Base-by-base conservation (phyloP, 2,329 filamentous ascomycete species). In the Fusarium sarcochroum region DNA sequence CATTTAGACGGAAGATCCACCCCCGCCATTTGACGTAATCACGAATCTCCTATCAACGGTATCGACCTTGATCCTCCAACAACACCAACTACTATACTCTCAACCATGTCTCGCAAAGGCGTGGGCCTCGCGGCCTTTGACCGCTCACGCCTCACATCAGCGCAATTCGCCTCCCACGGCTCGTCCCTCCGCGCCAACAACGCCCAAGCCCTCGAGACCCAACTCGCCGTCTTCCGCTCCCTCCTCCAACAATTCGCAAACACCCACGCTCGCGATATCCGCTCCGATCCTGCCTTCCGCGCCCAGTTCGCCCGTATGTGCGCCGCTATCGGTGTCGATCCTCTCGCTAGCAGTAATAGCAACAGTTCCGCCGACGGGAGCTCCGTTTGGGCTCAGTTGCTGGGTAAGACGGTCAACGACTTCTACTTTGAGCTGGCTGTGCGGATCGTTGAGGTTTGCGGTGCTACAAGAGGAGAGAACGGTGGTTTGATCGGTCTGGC, bases 301-400 rank as follows among this genome's bases (percentile, higher is more conserved):
- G 94, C 95, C 34, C 95, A 99, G 80, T 99, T 99, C 77, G 95
- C 96, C 5, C 93, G 95, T 78, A 99, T 99, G 96, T 99, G 96
- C 82, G 90, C 94, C 75, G 94, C 94, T 66, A 98, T 99, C 71
- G 96, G 96, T 48, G 94, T 99, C 14, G 96, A 99, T 79, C 97
- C 96, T 3, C 85, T 99, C 18, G 93, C 94, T 30, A 78, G 78
- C 66, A 82, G 78, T 78, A 75, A 73, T 48, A 69, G 69, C 48
- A 60, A 61, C 25, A 79, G 80, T 41, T 82, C 80, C 46, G 81
- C 83, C 18, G 84, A 83, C 7, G 84, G 81, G 2, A 88, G 88
- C 18, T 96, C 91, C 60, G 90, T 98, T 61, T 98, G 96, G 95
- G 92, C 93, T 10, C 94, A 98, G 82, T 88, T 98, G 66, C 86